Base-by-base conservation (phyloP, 2,329 filamentous ascomycete species). In the Xylariaceae sp. region DNA sequence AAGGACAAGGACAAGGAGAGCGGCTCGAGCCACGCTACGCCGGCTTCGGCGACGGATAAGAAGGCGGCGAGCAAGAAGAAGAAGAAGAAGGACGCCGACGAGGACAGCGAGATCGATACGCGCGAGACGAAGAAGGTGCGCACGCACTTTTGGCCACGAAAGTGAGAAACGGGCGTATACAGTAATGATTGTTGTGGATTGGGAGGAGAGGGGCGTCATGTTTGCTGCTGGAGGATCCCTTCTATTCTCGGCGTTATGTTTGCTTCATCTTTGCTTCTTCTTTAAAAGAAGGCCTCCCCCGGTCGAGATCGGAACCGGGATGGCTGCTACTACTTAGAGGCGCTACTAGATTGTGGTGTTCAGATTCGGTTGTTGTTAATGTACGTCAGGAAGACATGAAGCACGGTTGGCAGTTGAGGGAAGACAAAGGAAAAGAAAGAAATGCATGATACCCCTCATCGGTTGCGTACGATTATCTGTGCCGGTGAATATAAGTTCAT, bases 41-140 rank as follows among this genome's bases (percentile, higher is more conserved):
- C 83, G 0, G 82, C 80, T 6, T 82, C 82, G 42, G 75, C 78
- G 11, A 78, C 77, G 7, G 76, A 76, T 9, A 70, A 70, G 37
- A 76, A 72, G 54, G 80, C 76, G 65, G 61, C 62, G 10, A 69
- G 72, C 48, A 78, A 71, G 66, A 85, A 83, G 71, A 79, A 81
- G 64, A 81, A 80, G 70, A 77, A 76, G 35, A 76, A 74, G 4
- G 72, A 71, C 3, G 73, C 70, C 51, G 74, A 62, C 3, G 76
- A 82, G 30, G 84, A 87, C 59, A 86, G 83, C 72, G 84, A 87
- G 72, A 81, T 78, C 18, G 83, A 87, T 58, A 74, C 76, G 13
- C 73, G 73, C 53, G 79, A 81, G 58, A 71, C 75, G 48, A 85
- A 80, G 68, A 80, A 85, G 72, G 80, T 82, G 57, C 75, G 83